phyloP scores from a whole-genome alignment of 192 early-diverging fungal genomes.

The Umbelopsis isabellina region DNA sequence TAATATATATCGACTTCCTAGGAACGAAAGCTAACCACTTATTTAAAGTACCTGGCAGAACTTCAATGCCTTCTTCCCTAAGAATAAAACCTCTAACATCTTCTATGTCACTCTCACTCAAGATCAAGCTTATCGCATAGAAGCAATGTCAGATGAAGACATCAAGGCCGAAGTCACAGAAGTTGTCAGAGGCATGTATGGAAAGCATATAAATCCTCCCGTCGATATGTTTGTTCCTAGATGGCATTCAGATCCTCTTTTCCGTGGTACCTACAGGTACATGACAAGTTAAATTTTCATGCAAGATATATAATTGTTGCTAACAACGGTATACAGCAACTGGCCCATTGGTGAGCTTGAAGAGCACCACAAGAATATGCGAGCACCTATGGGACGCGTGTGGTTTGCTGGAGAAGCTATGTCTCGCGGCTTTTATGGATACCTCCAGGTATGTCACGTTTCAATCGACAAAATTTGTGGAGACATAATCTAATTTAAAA shows the following conservation, averaged over 20 bases:
- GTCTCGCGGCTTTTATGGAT: slow-evolving; percentile 35
- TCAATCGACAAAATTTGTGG: background rate
- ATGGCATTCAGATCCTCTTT: slow-evolving; percentile 43
- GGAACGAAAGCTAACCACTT: background rate
- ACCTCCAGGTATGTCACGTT: slow-evolving; percentile 16
- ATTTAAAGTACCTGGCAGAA: slow-evolving; percentile 32
- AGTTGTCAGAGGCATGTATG: slow-evolving; percentile 39
- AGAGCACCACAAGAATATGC: slow-evolving; percentile 43
- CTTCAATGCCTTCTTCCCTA: slow-evolving; percentile 36
- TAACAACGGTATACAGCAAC: slow-evolving; percentile 12
- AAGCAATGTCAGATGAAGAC: slow-evolving; percentile 30
- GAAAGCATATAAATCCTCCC: slow-evolving; percentile 31
- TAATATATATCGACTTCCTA: background rate
- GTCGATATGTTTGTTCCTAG: slow-evolving; percentile 37
- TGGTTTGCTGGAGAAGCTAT: slow-evolving; percentile 47
- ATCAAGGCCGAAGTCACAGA: slow-evolving; percentile 35
- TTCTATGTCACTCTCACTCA: slow-evolving; percentile 40
- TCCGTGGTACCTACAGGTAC: slow-evolving; percentile 38
- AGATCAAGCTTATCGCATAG: slow-evolving; percentile 29
- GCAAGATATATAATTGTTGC: background rate
- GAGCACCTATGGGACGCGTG: slow-evolving; percentile 37
- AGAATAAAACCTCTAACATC: slow-evolving; percentile 29
- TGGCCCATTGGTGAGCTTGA: slow-evolving; percentile 45
- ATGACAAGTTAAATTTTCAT: too few species aligned
- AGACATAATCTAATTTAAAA: background rate